Conservation (phyloP, 1,284 basidiomycete genomes). For the Vanrija sp. region DNA sequence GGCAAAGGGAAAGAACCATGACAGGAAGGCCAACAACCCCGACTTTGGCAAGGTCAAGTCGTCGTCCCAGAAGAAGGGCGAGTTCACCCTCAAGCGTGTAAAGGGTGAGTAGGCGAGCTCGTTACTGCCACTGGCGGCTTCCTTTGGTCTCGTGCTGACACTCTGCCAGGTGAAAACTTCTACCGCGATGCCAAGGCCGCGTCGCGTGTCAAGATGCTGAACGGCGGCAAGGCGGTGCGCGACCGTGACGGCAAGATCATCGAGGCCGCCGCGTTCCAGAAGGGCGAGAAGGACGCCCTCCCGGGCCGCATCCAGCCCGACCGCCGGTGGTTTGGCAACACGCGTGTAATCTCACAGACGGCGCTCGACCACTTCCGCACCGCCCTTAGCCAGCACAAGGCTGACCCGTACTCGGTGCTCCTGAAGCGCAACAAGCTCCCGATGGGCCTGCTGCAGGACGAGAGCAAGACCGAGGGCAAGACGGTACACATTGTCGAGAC, state of each 20-base stretch:
- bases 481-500: conserved; percentile 87
- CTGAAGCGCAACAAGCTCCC: conserved; percentile 88
- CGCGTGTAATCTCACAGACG: conserved; percentile 93
- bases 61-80: conserved; percentile 26
- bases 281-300: conserved; percentile 78
- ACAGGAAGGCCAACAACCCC: conserved; percentile 33
- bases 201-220: conserved; percentile 79
- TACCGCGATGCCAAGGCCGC: conserved; percentile 87
- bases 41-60: conserved; percentile 40
- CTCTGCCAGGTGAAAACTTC: conserved; percentile 62
- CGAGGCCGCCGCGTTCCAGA: conserved; percentile 88
- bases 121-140: not conserved
- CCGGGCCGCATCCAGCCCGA: conserved; percentile 89
- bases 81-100: conserved; percentile 60
- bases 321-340: conserved; percentile 95
- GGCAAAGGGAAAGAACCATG: conserved; percentile 50
- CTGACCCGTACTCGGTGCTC: conserved; percentile 91
- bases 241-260: conserved; percentile 86
- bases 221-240: conserved; percentile 79
- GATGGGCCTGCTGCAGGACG: conserved; percentile 87
- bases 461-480: conserved; percentile 77
- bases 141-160: not conserved
- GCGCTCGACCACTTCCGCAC: conserved; percentile 92
- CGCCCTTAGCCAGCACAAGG: conserved; percentile 72
- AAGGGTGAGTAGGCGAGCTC: conserved; percentile 54